These are phyloP conservation scores for Epichloe bromicola DNA, from an alignment of 2,329 filamentous ascomycete species.

Conservation along the genomic window DNA sequence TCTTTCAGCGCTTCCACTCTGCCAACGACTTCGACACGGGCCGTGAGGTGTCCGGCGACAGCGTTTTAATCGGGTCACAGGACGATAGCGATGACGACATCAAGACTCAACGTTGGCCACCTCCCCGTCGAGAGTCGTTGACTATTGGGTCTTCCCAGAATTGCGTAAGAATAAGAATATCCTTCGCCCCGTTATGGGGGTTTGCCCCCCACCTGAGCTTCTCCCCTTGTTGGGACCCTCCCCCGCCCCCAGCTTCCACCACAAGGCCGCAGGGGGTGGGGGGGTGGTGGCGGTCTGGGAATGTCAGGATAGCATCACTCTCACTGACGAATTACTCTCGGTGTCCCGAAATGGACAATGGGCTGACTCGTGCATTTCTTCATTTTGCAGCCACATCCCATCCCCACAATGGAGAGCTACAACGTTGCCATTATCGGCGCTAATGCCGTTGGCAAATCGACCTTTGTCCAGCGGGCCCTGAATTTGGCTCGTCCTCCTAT, in stretches of 20 bases:
- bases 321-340: not conserved
- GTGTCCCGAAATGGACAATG: slow-evolving; percentile 1
- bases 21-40: slow-evolving; percentile 14
- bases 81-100: slow-evolving; percentile 27
- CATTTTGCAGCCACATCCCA: slow-evolving; percentile 15
- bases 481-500: slow-evolving; percentile 40
- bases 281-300: not conserved
- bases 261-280: slow-evolving; percentile 3
- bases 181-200: not conserved
- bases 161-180: slow-evolving; percentile 20
- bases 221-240: not conserved
- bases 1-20: slow-evolving; percentile 35
- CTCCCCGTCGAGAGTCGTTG: slow-evolving; percentile 36
- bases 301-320: not conserved
- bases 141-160: slow-evolving; percentile 23
- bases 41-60: slow-evolving; percentile 12
- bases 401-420: slow-evolving; percentile 41
- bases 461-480: slow-evolving; percentile 52
- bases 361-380: slow-evolving; percentile 5
- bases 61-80: slow-evolving; percentile 14
- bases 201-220: slow-evolving; percentile 3
- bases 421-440: slow-evolving; percentile 56
- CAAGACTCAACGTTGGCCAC: slow-evolving; percentile 27
- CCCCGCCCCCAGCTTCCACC: not conserved
- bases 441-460: slow-evolving; percentile 53